Evolutionary conservation across 1,284 basidiomycete species (phyloP).

Genomic region (Cutaneotrichosporon sp.): DNA sequence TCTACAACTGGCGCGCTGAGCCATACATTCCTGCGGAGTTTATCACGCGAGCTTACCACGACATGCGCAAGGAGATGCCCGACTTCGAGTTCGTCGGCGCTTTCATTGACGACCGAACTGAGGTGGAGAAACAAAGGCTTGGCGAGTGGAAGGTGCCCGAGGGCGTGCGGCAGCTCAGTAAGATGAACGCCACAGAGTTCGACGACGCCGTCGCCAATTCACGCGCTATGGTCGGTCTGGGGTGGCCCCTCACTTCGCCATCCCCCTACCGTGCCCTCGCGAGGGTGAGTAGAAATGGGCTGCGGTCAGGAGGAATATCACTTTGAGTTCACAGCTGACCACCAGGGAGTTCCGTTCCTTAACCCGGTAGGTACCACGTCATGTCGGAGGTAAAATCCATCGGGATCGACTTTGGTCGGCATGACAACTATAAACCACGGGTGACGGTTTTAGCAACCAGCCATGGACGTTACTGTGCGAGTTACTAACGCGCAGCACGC

Average conservation of each 20-base stretch:
- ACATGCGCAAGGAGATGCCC: conserved; percentile 18
- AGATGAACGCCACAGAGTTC: conserved; percentile 15
- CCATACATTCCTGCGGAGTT: not conserved
- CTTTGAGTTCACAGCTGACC: not conserved
- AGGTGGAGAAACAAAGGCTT: not conserved
- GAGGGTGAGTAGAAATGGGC: not conserved
- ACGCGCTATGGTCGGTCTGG: conserved; percentile 21
- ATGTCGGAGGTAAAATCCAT: too few relatives aligned
- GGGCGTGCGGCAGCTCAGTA: conserved; percentile 18
- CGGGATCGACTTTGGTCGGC: too few relatives aligned
- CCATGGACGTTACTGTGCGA: not conserved
- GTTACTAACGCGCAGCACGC: not conserved
- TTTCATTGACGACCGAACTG: conserved; percentile 10
- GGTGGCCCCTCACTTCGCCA: conserved; percentile 18
- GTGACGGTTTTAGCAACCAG: not conserved
- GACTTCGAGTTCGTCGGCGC: conserved; percentile 25
- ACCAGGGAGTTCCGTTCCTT: not conserved
- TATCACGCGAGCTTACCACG: conserved; percentile 13
- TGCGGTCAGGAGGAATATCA: too few relatives aligned
- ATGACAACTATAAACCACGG: too few relatives aligned
- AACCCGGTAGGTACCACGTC: not conserved
- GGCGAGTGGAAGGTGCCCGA: conserved; percentile 10
- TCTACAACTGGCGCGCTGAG: conserved; percentile 10
- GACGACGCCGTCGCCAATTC: conserved; percentile 11
- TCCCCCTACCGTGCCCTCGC: conserved; percentile 16